Percentiles rank a stretch among this genome's conserved stretches.
Evolutionary conservation across 73 alveolate species (phyloP).

Genomic region (Blepharisma japonicum): DNA sequence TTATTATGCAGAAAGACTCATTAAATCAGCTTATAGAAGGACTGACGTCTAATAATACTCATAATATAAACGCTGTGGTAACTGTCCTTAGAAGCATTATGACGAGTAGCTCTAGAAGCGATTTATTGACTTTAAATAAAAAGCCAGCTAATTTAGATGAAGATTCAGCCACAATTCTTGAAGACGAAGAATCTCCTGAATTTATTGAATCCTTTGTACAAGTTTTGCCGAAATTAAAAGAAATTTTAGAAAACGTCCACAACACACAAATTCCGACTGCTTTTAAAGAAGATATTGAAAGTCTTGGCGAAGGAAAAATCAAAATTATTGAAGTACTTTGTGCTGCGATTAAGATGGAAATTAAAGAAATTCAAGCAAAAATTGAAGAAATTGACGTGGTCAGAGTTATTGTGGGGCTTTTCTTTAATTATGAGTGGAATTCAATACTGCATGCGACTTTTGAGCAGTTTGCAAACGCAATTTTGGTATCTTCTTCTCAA

Average conservation of each 20-base stretch:
- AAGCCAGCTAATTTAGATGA: not conserved
- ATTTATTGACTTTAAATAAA: not conserved
- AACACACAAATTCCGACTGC: not conserved
- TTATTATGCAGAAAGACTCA: not conserved
- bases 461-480: constrained; percentile 9
- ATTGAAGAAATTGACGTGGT: not conserved
- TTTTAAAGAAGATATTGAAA: not conserved
- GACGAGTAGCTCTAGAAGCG: not conserved
- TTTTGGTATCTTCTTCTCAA: not conserved
- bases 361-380: not conserved
- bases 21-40: not conserved
- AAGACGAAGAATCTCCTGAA: constrained; percentile 7
- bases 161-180: not conserved
- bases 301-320: constrained; percentile 8
- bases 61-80: not conserved
- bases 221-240: not conserved
- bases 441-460: constrained; percentile 7
- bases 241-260: not conserved
- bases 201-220: not conserved
- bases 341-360: not conserved
- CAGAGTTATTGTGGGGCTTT: not conserved
- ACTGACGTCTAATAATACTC: not conserved
- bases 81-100: not conserved
- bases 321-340: not conserved
- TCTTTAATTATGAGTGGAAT: constrained; percentile 16